Evolutionary conservation across 73 alveolate species (phyloP).

Genomic region (Paramecium biaurelia): DNA sequence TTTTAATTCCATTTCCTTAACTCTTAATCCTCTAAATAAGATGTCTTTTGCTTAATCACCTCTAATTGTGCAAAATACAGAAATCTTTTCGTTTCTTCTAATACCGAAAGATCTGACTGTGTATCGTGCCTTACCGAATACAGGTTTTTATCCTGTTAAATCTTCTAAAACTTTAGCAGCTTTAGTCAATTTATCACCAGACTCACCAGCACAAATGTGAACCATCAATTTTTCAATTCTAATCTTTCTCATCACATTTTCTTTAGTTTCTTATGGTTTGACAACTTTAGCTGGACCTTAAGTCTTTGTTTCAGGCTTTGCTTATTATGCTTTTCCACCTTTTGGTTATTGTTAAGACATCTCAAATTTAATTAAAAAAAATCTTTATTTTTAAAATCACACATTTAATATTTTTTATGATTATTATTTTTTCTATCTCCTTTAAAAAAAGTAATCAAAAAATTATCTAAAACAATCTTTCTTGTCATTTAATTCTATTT

Average conservation of each 20-base stretch:
- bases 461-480: not conserved
- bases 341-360: slow-evolving; percentile 22
- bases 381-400: slow-evolving; percentile 17
- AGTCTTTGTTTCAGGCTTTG: not conserved
- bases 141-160: slow-evolving; percentile 79
- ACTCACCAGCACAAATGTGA: slow-evolving; percentile 79
- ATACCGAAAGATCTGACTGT: slow-evolving; percentile 81
- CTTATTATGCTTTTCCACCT: not conserved
- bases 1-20: slow-evolving; percentile 80
- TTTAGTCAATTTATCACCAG: slow-evolving; percentile 83
- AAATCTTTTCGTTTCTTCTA: slow-evolving; percentile 81
- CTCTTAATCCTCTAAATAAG: slow-evolving; percentile 77
- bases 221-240: slow-evolving; percentile 74
- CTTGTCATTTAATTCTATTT: not conserved
- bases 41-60: slow-evolving; percentile 82
- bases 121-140: slow-evolving; percentile 79
- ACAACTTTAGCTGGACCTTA: slow-evolving; percentile 9
- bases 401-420: not conserved
- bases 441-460: not conserved
- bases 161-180: slow-evolving; percentile 80
- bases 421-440: not conserved
- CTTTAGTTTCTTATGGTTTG: slow-evolving; percentile 53
- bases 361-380: not conserved
- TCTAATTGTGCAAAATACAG: slow-evolving; percentile 76
- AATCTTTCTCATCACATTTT: slow-evolving; percentile 76